Evolutionary conservation across 1,139 yeast species (phyloP).

Genomic region (Taphrina betulina): DNA sequence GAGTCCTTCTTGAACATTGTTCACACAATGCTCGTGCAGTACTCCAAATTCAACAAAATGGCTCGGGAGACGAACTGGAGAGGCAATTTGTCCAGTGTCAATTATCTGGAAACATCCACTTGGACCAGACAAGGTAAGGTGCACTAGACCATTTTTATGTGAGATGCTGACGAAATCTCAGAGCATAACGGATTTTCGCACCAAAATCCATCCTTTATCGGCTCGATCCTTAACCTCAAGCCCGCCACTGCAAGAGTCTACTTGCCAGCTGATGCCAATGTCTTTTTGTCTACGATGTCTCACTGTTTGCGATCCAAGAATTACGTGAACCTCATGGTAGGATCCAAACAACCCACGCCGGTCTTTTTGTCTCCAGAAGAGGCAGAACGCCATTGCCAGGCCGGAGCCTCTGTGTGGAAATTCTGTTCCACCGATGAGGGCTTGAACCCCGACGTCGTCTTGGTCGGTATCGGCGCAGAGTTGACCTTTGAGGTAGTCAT

Average conservation of each 20-base stretch:
- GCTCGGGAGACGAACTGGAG: conserved; percentile 39
- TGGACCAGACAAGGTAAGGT: conserved; percentile 39
- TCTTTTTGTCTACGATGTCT: conserved; percentile 37
- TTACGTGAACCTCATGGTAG: conserved; percentile 39
- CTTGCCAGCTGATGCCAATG: conserved; percentile 39
- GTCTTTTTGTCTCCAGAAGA: conserved; percentile 37
- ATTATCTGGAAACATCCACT: conserved; percentile 39
- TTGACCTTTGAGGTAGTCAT: conserved; percentile 39
- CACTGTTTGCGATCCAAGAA: conserved; percentile 38
- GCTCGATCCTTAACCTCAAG: conserved; percentile 38
- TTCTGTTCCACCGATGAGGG: conserved; percentile 39
- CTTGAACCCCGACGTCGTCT: conserved; percentile 38
- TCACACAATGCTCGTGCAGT: conserved; percentile 39
- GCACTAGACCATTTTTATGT: neutral
- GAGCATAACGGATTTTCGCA: conserved; percentile 39
- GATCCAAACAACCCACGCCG: conserved; percentile 38
- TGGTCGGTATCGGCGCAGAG: conserved; percentile 39
- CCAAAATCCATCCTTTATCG: conserved; percentile 39
- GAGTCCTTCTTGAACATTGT: conserved; percentile 39
- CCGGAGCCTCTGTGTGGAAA: conserved; percentile 40
- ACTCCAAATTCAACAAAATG: conserved; percentile 39
- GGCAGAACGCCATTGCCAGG: conserved; percentile 38
- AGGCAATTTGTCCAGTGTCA: conserved; percentile 37
- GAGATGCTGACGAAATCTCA: neutral
- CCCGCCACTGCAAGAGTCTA: conserved; percentile 38